Evolutionary conservation across 306 rosid species (phyloP).

Genomic region (Dalbergia oliveri): DNA sequence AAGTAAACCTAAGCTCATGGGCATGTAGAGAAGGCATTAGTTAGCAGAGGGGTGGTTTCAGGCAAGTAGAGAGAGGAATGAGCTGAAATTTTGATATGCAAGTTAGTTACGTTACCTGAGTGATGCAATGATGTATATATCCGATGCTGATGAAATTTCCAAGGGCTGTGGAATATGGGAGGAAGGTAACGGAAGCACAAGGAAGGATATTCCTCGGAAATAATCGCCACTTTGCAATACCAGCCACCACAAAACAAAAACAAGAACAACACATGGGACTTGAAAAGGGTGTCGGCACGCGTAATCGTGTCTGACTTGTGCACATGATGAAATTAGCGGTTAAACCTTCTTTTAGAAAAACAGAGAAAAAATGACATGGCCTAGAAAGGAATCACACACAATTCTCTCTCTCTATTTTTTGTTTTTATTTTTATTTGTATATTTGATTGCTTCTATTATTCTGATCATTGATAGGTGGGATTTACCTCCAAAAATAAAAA

Average conservation of each 20-base stretch:
- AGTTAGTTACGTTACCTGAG: neutral
- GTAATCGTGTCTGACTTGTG: neutral
- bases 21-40: neutral
- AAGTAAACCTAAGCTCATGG: neutral
- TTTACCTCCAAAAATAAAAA: too few species aligned
- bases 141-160: neutral
- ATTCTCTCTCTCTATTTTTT: too few species aligned
- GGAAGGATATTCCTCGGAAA: conserved; percentile 32
- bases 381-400: neutral
- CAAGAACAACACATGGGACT: neutral
- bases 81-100: conserved; percentile 14
- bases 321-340: neutral
- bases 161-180: neutral
- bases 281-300: neutral
- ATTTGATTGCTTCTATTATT: too few species aligned
- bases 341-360: neutral
- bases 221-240: conserved; percentile 3
- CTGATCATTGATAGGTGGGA: too few species aligned
- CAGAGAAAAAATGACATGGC: neutral
- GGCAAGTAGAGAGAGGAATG: neutral
- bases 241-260: neutral
- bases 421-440: too few species aligned
- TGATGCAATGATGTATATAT: neutral
- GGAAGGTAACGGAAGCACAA: neutral
- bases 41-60: neutral